Evolutionary conservation across 2,329 filamentous ascomycete genomes (phyloP).

Genomic region (Cladophialophora exuberans): DNA sequence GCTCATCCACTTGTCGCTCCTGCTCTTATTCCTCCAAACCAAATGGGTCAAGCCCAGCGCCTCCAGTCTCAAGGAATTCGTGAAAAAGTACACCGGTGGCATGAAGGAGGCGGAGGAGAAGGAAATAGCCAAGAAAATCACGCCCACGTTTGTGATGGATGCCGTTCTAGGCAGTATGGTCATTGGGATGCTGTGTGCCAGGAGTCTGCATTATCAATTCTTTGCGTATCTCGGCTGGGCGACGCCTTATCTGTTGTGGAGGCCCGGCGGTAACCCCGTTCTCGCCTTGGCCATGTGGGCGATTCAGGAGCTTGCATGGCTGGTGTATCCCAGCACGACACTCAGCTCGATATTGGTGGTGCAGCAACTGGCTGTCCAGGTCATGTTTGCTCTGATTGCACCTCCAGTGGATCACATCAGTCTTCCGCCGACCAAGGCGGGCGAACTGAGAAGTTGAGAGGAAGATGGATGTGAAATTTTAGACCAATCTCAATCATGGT

Average conservation of each 20-base stretch:
- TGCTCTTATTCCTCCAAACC: slow-evolving; percentile 66
- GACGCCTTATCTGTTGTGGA: slow-evolving; percentile 85
- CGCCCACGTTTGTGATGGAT: slow-evolving; percentile 74
- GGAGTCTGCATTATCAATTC: slow-evolving; percentile 93
- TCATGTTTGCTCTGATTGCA: slow-evolving; percentile 41
- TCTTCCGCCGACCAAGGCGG: slow-evolving; percentile 14
- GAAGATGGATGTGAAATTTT: background rate
- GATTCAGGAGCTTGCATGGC: slow-evolving; percentile 90
- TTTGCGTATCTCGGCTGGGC: slow-evolving; percentile 90
- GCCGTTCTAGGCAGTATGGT: slow-evolving; percentile 75
- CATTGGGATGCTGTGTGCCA: slow-evolving; percentile 81
- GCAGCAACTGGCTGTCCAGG: slow-evolving; percentile 67
- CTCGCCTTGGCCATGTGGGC: slow-evolving; percentile 72
- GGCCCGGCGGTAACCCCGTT: slow-evolving; percentile 68
- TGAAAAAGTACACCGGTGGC: slow-evolving; percentile 48
- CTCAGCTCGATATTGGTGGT: slow-evolving; percentile 71
- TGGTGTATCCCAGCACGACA: slow-evolving; percentile 81
- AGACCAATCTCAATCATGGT: slow-evolving; percentile 10
- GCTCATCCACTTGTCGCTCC: slow-evolving; percentile 64
- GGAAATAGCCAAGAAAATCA: slow-evolving; percentile 56
- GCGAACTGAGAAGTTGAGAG: slow-evolving; percentile 18
- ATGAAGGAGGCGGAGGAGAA: slow-evolving; percentile 18
- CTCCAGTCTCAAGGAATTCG: slow-evolving; percentile 60
- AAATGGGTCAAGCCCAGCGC: slow-evolving; percentile 73
- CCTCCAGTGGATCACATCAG: slow-evolving; percentile 28